A percentile compares a stretch with the other conserved stretches of the same genome.
These are phyloP conservation scores for Coniochaeta sp. DNA, from an alignment of 2,329 filamentous ascomycete species.

Conservation along the genomic window DNA sequence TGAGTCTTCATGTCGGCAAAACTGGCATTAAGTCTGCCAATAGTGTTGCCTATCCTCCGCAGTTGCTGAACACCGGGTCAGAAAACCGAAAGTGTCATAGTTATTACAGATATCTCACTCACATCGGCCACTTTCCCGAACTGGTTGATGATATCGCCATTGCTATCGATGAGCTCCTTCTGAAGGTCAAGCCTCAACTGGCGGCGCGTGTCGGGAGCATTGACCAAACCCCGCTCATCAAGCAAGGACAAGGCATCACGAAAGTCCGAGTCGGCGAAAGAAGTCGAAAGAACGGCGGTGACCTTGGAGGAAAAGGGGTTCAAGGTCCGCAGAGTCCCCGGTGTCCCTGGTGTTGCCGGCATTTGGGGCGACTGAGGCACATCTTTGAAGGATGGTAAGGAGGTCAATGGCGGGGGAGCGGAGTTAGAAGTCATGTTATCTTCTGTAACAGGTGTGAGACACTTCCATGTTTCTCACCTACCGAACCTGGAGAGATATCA, in stretches of 20 bases:
- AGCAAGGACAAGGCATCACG: constrained; percentile 74
- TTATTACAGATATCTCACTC: constrained; percentile 25
- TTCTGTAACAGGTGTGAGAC: background rate
- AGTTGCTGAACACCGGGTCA: constrained; percentile 58
- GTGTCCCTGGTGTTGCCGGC: constrained; percentile 20
- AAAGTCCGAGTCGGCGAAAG: constrained; percentile 89
- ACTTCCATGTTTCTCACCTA: background rate
- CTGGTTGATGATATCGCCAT: constrained; percentile 80
- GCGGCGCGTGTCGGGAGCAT: constrained; percentile 71
- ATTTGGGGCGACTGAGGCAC: constrained; percentile 24
- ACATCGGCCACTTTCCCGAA: constrained; percentile 88
- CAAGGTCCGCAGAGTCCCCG: constrained; percentile 26
- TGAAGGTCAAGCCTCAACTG: constrained; percentile 77
- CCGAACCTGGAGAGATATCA: background rate
- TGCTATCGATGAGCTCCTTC: constrained; percentile 87
- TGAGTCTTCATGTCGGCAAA: constrained; percentile 76
- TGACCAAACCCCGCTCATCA: constrained; percentile 63
- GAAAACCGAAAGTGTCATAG: too few relatives aligned
- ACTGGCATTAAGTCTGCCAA: constrained; percentile 70
- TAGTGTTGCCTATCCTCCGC: constrained; percentile 70
- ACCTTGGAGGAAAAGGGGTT: constrained; percentile 77
- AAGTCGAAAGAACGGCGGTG: constrained; percentile 79
- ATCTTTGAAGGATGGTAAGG: background rate
- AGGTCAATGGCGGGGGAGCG: background rate
- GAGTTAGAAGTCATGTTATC: background rate